Base-by-base conservation (phyloP, 352 stramenopile species). In the Globisporangium paroecandrum region DNA sequence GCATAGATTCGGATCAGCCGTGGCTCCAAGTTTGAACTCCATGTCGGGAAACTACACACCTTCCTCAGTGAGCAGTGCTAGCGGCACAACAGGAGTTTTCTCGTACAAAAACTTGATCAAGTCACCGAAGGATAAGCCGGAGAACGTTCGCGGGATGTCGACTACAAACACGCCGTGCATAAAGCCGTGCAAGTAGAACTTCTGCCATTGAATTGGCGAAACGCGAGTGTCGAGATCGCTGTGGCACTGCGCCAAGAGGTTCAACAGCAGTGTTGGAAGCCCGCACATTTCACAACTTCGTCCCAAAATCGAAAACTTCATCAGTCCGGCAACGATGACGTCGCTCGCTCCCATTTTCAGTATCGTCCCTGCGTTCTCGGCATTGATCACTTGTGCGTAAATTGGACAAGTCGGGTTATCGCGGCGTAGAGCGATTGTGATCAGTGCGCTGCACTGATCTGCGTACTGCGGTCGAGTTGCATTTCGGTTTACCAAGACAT, bases 91-190 rank as follows among this genome's bases (percentile, higher is more conserved):
- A 0, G 79, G 75, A 22, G 76, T 76, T 27, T 91, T 91, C 25
- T 94, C 84, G 69, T 89, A 94, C 12, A 94, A 63, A 62, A 94
- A 94, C 15, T 81, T 82, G 38, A 89, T 88, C 57, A 94, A 74
- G 60, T 94, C 83, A 12, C 83, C 82, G 59, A 91, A 94, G 2
- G 86, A 91, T n/a, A 91, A 72, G 0, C 86, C 82, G 0, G 86
- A 94, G 49, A 91, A 94, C 6, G 86, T 91, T 2, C 86, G 81
- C 20, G 86, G 83, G 25, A 94, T 92, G 54, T 92, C 86, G 47
- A 94, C 71, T 3, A 91, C 69, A 68, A 89, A 91, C 36, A 94
- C 81, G 36, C 83, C 79, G 56, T 92, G 82, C 71, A 89, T 78
- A 58, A 83, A 83, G 7, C 83, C 83, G 51, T 92, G 83, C 4